Evolutionary conservation across 805 yeast genomes (phyloP).

Genomic region (Allodekkera sacchari): DNA sequence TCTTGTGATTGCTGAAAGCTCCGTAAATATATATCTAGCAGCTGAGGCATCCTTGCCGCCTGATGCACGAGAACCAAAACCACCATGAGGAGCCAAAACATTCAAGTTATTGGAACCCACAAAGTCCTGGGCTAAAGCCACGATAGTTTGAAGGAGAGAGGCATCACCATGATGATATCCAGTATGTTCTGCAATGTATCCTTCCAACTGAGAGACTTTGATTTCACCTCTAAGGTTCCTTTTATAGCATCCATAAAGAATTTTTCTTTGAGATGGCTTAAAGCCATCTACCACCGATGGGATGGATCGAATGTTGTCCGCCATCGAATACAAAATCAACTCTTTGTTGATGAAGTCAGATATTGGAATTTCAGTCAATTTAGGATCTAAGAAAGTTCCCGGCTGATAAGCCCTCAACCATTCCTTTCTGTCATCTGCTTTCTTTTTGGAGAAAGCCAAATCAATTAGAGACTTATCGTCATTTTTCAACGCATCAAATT

Average conservation of each 20-base stretch:
- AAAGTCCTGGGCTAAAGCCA: slow-evolving; percentile 91
- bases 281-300: slow-evolving; percentile 93
- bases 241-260: slow-evolving; percentile 79
- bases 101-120: slow-evolving; percentile 89
- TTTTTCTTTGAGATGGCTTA: slow-evolving; percentile 96
- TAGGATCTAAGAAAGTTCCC: slow-evolving; percentile 86
- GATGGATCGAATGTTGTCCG: slow-evolving; percentile 91
- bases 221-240: slow-evolving; percentile 69
- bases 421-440: slow-evolving; percentile 94
- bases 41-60: slow-evolving; percentile 99
- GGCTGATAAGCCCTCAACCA: slow-evolving; percentile 91
- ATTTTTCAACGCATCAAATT: slow-evolving; percentile 72
- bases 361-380: slow-evolving; percentile 70
- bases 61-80: slow-evolving; percentile 89
- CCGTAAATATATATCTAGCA: slow-evolving; percentile 91
- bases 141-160: slow-evolving; percentile 80
- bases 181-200: slow-evolving; percentile 80
- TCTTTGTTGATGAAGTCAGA: slow-evolving; percentile 93
- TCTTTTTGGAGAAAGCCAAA: slow-evolving; percentile 87
- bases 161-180: slow-evolving; percentile 95
- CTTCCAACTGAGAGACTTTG: slow-evolving; percentile 86
- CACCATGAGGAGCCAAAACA: slow-evolving; percentile 82
- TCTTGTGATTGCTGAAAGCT: slow-evolving; percentile 66
- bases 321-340: slow-evolving; percentile 89
- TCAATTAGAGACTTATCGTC: slow-evolving; percentile 76